Base-by-base conservation (phyloP, 2,329 filamentous ascomycete species). In the Sclerotinia glacialis region DNA sequence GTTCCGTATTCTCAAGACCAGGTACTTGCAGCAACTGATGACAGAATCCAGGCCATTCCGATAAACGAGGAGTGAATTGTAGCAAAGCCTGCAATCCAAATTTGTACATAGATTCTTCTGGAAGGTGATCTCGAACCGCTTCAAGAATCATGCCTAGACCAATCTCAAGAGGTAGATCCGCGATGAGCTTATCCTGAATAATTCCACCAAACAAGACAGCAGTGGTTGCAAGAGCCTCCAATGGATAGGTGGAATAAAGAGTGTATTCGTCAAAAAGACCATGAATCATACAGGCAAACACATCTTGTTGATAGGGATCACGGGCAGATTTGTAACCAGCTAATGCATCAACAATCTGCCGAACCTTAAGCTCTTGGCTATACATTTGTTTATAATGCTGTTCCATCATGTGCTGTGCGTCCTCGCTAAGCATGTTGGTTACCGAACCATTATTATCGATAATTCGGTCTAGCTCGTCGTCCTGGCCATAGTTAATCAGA, bases 371-470 rank as follows among this genome's bases (percentile, higher is more conserved):
- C 71, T 97, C 92, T 71, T 92, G 90, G 71, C 92, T 91, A 76
- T 99, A 99, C 93, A 99, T 98, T 74, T 91, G 91, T 78, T 97
- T 97, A 78, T 97, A 99, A 70, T 97, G 89, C 71, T 97, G 92
- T 75, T 98, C 93, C 95, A 99, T 99, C 77, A 92, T 91, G 70
- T 85, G 87, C 72, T 96, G 93, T 64, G 94, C 92, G 28, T 88
- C 87, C 26, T 85, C 83, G 0, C 93, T 89, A 1, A 99, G 83
- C 1, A 86, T 84, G 74, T 98, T 96, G n/a, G 91, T 89, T 26
- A 89, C 86, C 72, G 87, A 85, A 54, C 92, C 90, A 75, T 96
- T 97, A 12, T 84, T 83, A 74, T 98, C 92, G 71, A 99, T 93
- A 52, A 98, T 88, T 67, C 95, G 91, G 77, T 99, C 93, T 69